Conservation (phyloP, 495 filamentous ascomycete species). For the Friedmanniomyces simplex region DNA sequence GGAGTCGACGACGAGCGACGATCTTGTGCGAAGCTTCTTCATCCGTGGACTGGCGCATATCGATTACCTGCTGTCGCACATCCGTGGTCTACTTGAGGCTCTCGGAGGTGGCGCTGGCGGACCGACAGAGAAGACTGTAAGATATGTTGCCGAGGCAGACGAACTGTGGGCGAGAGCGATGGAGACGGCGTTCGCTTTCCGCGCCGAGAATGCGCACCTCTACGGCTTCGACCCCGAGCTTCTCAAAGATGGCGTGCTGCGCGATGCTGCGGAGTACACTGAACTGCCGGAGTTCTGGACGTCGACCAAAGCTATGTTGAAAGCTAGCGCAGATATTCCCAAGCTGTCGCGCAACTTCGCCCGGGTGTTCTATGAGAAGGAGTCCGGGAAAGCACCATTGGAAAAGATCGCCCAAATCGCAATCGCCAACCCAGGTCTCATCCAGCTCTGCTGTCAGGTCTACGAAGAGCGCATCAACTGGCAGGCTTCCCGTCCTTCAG, state of each 20-base stretch:
- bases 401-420: slow-evolving; percentile 45
- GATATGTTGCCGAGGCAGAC: slow-evolving; percentile 49
- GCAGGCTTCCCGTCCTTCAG: slow-evolving; percentile 41
- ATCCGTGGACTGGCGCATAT: slow-evolving; percentile 53
- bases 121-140: slow-evolving; percentile 12
- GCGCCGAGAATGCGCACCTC: slow-evolving; percentile 48
- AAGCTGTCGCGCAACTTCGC: slow-evolving; percentile 32
- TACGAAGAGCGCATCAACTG: slow-evolving; percentile 54
- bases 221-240: slow-evolving; percentile 63
- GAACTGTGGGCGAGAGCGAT: slow-evolving; percentile 65
- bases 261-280: slow-evolving; percentile 40
- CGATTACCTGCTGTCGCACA: slow-evolving; percentile 48
- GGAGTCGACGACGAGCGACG: slow-evolving; percentile 49
- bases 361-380: slow-evolving; percentile 19
- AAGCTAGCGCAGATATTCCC: slow-evolving; percentile 44
- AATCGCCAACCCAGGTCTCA: slow-evolving; percentile 42
- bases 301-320: slow-evolving; percentile 49
- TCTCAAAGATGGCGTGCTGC: slow-evolving; percentile 58
- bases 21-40: slow-evolving; percentile 72
- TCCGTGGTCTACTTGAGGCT: slow-evolving; percentile 58
- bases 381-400: slow-evolving; percentile 27
- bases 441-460: slow-evolving; percentile 48
- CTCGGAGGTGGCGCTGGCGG: slow-evolving; percentile 44
- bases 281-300: slow-evolving; percentile 75
- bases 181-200: slow-evolving; percentile 63